A percentile compares a stretch with the other conserved stretches of the same genome.
These are phyloP conservation scores for Parachaetomium inaequale DNA, from an alignment of 495 filamentous ascomycete species.

Conservation along the genomic window DNA sequence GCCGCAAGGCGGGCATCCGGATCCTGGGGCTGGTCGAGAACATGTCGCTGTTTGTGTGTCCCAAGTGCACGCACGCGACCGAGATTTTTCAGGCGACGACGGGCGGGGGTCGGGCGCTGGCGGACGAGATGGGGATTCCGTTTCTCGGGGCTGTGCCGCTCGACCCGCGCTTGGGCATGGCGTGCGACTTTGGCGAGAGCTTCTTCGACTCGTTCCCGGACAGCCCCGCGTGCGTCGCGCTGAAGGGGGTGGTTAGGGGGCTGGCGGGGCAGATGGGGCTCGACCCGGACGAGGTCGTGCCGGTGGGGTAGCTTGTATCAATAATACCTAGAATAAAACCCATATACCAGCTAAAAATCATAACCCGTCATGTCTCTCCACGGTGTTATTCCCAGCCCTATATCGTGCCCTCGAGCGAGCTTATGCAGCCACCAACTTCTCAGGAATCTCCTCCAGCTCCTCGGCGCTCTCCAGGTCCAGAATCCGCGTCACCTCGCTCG, in stretches of 20 bases:
- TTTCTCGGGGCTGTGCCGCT: conserved; percentile 91
- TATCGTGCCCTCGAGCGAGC: background rate
- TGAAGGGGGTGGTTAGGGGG: conserved; percentile 69
- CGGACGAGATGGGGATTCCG: conserved; percentile 77
- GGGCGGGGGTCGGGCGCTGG: conserved; percentile 74
- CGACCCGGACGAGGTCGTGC: conserved; percentile 37
- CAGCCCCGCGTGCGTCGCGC: conserved; percentile 76
- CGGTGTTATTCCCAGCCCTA: background rate
- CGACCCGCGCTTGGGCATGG: conserved; percentile 91
- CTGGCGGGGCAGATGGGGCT: conserved; percentile 63
- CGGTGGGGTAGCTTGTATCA: conserved; percentile 26
- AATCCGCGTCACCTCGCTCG: conserved; percentile 76
- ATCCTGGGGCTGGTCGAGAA: conserved; percentile 93
- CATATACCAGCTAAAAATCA: background rate
- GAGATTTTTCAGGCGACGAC: conserved; percentile 92
- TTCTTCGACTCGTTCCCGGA: conserved; percentile 93
- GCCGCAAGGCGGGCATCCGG: conserved; percentile 84
- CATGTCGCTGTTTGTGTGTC: conserved; percentile 95
- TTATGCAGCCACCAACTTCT: conserved; percentile 55
- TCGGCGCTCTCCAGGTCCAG: conserved; percentile 74
- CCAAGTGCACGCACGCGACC: conserved; percentile 72
- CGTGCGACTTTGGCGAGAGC: conserved; percentile 94
- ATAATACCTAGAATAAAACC: background rate
- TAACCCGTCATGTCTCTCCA: conserved; percentile 10
- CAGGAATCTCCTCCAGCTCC: conserved; percentile 70